Percentiles rank a stretch among this genome's conserved stretches.
Conservation (phyloP, 1,139 yeast species). For the Hansenula lynferdii region DNA sequence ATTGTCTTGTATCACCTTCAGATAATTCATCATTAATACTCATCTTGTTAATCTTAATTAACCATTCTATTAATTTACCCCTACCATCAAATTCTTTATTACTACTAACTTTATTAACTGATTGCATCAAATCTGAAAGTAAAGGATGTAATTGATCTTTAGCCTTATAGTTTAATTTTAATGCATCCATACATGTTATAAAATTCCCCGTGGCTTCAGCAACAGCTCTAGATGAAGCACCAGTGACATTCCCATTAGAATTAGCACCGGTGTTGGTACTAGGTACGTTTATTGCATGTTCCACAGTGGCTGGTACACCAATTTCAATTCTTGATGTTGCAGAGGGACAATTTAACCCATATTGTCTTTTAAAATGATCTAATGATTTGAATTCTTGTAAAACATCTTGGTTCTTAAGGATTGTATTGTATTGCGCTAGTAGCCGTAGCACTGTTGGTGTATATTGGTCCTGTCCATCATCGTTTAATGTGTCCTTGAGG, state of each 20-base stretch:
- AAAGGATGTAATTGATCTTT: slow-evolving; percentile 91
- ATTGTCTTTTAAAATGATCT: slow-evolving; percentile 41
- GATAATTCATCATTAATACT: slow-evolving; percentile 52
- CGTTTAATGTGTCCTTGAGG: slow-evolving; percentile 66
- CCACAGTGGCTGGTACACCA: slow-evolving; percentile 87
- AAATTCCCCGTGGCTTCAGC: slow-evolving; percentile 87
- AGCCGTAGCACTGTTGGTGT: slow-evolving; percentile 64
- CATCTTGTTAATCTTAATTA: slow-evolving; percentile 76
- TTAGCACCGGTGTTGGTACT: slow-evolving; percentile 6
- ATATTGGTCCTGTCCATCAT: slow-evolving; percentile 39
- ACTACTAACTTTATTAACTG: slow-evolving; percentile 61
- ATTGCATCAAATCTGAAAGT: slow-evolving; percentile 72
- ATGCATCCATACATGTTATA: slow-evolving; percentile 94
- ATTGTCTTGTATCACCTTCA: slow-evolving; percentile 59
- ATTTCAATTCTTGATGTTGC: slow-evolving; percentile 65
- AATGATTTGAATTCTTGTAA: slow-evolving; percentile 37
- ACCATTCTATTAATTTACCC: slow-evolving; percentile 78
- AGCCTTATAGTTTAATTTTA: slow-evolving; percentile 76
- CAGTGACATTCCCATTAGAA: slow-evolving; percentile 4
- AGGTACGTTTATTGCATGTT: slow-evolving; percentile 36
- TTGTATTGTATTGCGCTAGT: slow-evolving; percentile 71
- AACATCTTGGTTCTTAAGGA: slow-evolving; percentile 53
- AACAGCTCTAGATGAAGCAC: slow-evolving; percentile 46
- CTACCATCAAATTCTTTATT: slow-evolving; percentile 53
- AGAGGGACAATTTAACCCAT: slow-evolving; percentile 46